Conservation (phyloP, 2,329 filamentous ascomycete genomes). For the Ceratocystis ficicola region DNA sequence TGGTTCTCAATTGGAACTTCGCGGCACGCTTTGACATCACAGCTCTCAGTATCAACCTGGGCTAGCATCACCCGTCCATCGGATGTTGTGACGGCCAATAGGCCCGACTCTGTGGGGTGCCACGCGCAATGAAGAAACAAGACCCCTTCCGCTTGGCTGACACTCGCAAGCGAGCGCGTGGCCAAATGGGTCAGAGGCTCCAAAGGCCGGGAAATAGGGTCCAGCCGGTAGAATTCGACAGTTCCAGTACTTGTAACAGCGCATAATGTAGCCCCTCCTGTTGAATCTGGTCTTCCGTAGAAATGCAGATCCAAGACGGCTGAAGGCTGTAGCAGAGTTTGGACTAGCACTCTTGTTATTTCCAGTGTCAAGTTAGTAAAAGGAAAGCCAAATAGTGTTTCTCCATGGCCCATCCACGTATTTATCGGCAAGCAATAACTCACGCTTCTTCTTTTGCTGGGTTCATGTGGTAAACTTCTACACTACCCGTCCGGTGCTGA, state of each 20-base stretch:
- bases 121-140: slow-evolving; percentile 64
- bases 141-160: slow-evolving; percentile 39
- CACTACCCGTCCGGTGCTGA: slow-evolving; percentile 60
- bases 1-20: slow-evolving; percentile 38
- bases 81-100: slow-evolving; percentile 60
- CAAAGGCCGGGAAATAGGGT: slow-evolving; percentile 30
- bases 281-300: slow-evolving; percentile 37
- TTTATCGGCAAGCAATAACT: slow-evolving; percentile 4
- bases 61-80: slow-evolving; percentile 51
- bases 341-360: slow-evolving; percentile 39
- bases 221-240: slow-evolving; percentile 50
- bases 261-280: slow-evolving; percentile 45
- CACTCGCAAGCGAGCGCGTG: slow-evolving; percentile 36
- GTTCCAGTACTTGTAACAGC: slow-evolving; percentile 67
- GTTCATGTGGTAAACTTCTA: slow-evolving; percentile 43
- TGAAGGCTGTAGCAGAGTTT: slow-evolving; percentile 51
- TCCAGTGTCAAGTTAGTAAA: slow-evolving; percentile 1
- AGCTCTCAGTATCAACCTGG: slow-evolving; percentile 33
- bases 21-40: slow-evolving; percentile 29
- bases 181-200: slow-evolving; percentile 32
- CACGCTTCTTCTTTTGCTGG: slow-evolving; percentile 14
- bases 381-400: slow-evolving; percentile 5
- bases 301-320: slow-evolving; percentile 83
- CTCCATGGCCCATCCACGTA: not conserved
- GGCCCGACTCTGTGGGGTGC: slow-evolving; percentile 45